A percentile compares a stretch with the other conserved stretches of the same genome.
Conservation (phyloP, 2,329 filamentous ascomycete species). For the Pseudocercospora vitis region DNA sequence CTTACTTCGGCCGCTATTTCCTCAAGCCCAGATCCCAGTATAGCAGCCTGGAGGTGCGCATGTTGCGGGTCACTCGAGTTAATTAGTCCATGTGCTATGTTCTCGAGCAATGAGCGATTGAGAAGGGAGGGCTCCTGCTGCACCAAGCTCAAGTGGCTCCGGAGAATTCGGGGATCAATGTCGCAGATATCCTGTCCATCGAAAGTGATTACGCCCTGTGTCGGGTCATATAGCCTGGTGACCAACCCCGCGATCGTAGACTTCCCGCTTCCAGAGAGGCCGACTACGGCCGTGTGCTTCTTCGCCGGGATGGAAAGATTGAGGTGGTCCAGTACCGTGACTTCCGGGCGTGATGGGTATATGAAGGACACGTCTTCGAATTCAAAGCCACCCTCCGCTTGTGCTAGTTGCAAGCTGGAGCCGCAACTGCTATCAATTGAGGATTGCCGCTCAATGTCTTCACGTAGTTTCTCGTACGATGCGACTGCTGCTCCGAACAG, state of each 20-base stretch:
- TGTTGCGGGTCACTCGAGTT: constrained; percentile 2
- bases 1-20: constrained; percentile 55
- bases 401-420: constrained; percentile 12
- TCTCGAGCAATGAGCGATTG: constrained; percentile 54
- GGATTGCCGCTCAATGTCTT: constrained; percentile 56
- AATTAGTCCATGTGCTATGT: constrained; percentile 49
- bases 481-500: constrained; percentile 50
- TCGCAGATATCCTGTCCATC: constrained; percentile 41
- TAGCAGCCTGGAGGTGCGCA: not conserved
- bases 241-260: constrained; percentile 43
- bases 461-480: constrained; percentile 58
- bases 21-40: constrained; percentile 29
- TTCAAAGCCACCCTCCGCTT: constrained; percentile 31
- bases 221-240: constrained; percentile 40
- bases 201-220: constrained; percentile 34
- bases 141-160: constrained; percentile 42
- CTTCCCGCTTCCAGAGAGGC: constrained; percentile 45
- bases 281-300: constrained; percentile 42
- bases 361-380: constrained; percentile 43
- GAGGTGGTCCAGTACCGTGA: constrained; percentile 41
- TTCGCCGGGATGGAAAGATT: constrained; percentile 40
- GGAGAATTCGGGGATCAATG: constrained; percentile 40
- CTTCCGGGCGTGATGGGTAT: constrained; percentile 44
- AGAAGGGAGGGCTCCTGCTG: constrained; percentile 55
- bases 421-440: constrained; percentile 38